Evolutionary conservation across 768 basidiomycete genomes (phyloP), one percentile per base, ranked within the genome.

Genomic region (Exsudoporus frostii): DNA sequence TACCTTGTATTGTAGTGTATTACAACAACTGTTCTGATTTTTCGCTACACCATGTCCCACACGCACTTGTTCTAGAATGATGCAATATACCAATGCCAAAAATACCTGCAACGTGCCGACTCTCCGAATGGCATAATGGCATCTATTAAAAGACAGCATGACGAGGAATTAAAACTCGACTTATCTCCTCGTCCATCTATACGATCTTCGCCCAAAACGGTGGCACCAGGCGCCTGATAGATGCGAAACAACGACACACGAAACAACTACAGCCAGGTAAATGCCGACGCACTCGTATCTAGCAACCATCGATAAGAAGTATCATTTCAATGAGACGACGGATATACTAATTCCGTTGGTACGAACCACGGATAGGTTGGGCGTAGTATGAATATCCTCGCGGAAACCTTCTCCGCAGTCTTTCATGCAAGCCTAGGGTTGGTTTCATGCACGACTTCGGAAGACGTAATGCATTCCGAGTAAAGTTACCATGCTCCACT

Each of bases 351-450:
- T 22, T 24, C 45, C 32, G 20, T 33, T 24, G 9, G 44, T 32
- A 17, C 15, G 20, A 24, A 11, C 22, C 17, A 15, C 29, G 29
- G 15, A 32, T 22, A 24, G 9, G 20, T 6, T 22, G 9, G 30
- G 30, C 9, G 22, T 40, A 22, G 33, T 13, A 37, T 22, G 17
- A 53, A 20, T 47, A 27, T 39, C 22, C n/a, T 48, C 19, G 17
- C n/a, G 14, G 39, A 53, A 9, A 13, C 19, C 52, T 53, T 53
- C 47, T 53, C 52, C 52, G 52, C 52, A 53, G 52, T 53, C 22
- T 50, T 49, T 33, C 46, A 37, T 25, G 14, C 6, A 13, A 10
- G 34, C n/a, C n/a, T n/a, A n/a, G 19, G 27, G 30, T 33, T 11
- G 3, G 4, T 22, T 14, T 9, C 20, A 30, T 19, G 11, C 10